phyloP scores from a whole-genome alignment of 257 asterid genomes.

The Penstemon barbatus region DNA sequence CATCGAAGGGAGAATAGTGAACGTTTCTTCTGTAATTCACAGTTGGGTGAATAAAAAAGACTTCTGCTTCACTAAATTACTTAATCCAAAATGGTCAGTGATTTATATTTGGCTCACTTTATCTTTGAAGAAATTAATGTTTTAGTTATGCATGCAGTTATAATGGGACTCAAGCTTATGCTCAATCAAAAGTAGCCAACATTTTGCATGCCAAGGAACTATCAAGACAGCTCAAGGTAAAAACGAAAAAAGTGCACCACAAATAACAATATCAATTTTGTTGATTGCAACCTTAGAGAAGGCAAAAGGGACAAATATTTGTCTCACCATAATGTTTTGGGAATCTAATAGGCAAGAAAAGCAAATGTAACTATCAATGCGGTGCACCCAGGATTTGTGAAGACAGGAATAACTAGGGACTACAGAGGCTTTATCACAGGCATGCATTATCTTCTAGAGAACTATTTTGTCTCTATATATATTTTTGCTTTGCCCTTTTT shows the following conservation, averaged over 20 bases:
- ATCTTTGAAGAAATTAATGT: too few relatives aligned
- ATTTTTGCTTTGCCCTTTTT: neutral
- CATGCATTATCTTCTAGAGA: slow-evolving; percentile 34
- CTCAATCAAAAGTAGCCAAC: slow-evolving; percentile 85
- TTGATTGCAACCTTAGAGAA: slow-evolving; percentile 5
- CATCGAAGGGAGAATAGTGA: slow-evolving; percentile 84
- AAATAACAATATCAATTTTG: neutral
- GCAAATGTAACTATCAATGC: slow-evolving; percentile 87
- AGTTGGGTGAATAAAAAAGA: slow-evolving; percentile 63
- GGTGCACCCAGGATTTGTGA: slow-evolving; percentile 86
- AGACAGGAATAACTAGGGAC: slow-evolving; percentile 86
- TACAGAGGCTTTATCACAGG: slow-evolving; percentile 92
- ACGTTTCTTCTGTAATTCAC: slow-evolving; percentile 85
- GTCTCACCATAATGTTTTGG: slow-evolving; percentile 21
- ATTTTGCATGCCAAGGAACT: slow-evolving; percentile 90
- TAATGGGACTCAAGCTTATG: slow-evolving; percentile 83
- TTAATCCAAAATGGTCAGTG: slow-evolving; percentile 58
- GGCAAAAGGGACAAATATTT: neutral
- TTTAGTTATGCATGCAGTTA: slow-evolving; percentile 47
- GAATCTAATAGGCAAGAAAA: slow-evolving; percentile 56
- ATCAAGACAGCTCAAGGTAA: slow-evolving; percentile 81
- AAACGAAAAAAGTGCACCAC: neutral
- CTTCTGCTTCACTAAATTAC: slow-evolving; percentile 62
- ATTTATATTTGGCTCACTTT: too few relatives aligned
- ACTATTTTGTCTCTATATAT: slow-evolving; percentile 3